A percentile compares a stretch with the other conserved stretches of the same genome.
phyloP scores from a whole-genome alignment of 495 filamentous ascomycete genomes.

The Letharia columbiana region DNA sequence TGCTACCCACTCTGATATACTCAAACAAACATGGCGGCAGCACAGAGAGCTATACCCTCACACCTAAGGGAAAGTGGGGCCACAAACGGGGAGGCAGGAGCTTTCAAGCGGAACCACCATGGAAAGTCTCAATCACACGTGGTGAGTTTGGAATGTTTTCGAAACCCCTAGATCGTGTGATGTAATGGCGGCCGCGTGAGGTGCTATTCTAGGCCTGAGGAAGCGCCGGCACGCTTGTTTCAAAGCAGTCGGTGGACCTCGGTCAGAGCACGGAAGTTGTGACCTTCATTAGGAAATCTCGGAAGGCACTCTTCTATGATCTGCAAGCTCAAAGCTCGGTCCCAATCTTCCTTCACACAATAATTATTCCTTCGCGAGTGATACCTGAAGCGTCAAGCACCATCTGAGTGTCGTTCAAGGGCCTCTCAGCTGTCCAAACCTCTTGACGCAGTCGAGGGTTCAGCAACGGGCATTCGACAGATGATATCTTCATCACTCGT shows the following conservation, averaged over 20 bases:
- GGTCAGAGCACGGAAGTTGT: background rate
- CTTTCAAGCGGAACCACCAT: constrained; percentile 66
- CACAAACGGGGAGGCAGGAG: constrained; percentile 46
- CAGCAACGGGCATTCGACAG: background rate
- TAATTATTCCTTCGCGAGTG: background rate
- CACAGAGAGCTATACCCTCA: constrained; percentile 62
- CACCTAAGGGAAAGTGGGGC: constrained; percentile 54
- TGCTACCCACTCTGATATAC: background rate
- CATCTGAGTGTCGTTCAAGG: background rate
- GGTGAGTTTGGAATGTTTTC: constrained; percentile 51
- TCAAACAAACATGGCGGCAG: constrained; percentile 54
- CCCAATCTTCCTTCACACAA: background rate
- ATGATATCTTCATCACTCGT: background rate
- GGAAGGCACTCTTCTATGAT: background rate
- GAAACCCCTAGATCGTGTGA: background rate
- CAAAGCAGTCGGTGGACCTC: background rate
- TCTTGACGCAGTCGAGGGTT: background rate
- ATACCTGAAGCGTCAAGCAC: background rate
- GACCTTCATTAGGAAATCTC: background rate
- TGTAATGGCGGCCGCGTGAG: constrained; percentile 16
- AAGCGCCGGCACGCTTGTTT: constrained; percentile 1
- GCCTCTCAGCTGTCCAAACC: background rate
- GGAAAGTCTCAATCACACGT: constrained; percentile 93
- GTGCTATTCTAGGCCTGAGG: background rate
- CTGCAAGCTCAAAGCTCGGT: background rate